Percentiles rank a stretch among this genome's conserved stretches.
Conservation (phyloP, 2,329 filamentous ascomycete genomes). For the Dactylella cylindrospora region DNA sequence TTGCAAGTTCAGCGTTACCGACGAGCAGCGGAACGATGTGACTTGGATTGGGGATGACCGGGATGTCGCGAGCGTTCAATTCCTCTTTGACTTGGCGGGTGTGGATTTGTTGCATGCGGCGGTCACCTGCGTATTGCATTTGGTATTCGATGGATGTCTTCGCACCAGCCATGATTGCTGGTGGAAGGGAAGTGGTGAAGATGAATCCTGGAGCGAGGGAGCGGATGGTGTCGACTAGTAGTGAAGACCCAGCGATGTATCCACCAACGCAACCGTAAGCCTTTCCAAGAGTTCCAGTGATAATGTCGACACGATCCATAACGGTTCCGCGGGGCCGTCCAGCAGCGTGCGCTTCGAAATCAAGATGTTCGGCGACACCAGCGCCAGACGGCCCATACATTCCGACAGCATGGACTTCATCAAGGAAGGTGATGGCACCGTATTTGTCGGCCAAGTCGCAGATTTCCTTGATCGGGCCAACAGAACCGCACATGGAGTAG, state of each 20-base stretch:
- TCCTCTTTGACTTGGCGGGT: constrained; percentile 91
- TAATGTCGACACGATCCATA: constrained; percentile 96
- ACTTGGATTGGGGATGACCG: constrained; percentile 94
- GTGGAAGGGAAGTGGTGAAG: constrained; percentile 94
- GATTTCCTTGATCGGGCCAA: constrained; percentile 92
- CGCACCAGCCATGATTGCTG: constrained; percentile 94
- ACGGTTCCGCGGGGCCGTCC: constrained; percentile 77
- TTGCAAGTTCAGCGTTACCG: constrained; percentile 88
- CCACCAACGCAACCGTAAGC: constrained; percentile 97
- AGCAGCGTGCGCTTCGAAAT: constrained; percentile 80
- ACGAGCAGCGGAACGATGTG: constrained; percentile 95
- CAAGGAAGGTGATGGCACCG: constrained; percentile 92
- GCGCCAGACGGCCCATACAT: constrained; percentile 98
- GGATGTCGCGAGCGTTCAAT: constrained; percentile 76
- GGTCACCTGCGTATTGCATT: constrained; percentile 78
- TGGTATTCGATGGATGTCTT: constrained; percentile 92
- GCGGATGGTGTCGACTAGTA: constrained; percentile 87
- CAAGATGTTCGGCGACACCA: constrained; percentile 94
- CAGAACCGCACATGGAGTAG: constrained; percentile 98
- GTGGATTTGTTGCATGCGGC: constrained; percentile 90
- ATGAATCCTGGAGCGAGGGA: constrained; percentile 97
- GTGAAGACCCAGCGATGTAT: constrained; percentile 87
- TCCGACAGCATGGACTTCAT: constrained; percentile 97
- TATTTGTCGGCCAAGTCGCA: constrained; percentile 97
- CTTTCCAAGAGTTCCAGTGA: constrained; percentile 95